A percentile compares a stretch with the other conserved stretches of the same genome.
Conservation (phyloP, 2,329 filamentous ascomycete genomes). For the Drechslerella dactyloides region DNA sequence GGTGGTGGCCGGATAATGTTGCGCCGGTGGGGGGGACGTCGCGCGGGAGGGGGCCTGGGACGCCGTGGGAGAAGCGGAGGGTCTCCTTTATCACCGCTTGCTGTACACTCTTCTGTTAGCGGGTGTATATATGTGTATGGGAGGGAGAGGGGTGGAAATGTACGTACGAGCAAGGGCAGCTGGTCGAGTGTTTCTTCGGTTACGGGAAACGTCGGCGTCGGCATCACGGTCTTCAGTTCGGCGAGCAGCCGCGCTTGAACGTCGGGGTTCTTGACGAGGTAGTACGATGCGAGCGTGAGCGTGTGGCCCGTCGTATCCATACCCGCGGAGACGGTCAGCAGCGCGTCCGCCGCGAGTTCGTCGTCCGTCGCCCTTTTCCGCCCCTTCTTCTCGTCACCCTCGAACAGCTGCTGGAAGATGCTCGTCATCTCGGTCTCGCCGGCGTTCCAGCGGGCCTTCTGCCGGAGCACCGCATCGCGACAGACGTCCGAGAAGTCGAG, state of each 20-base stretch:
- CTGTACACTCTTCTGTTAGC: background rate
- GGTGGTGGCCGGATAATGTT: background rate
- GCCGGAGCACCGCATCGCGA: constrained; percentile 11
- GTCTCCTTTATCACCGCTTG: constrained; percentile 31
- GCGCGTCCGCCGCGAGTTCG: constrained; percentile 26
- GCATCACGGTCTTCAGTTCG: constrained; percentile 40
- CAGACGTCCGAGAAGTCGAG: constrained; percentile 27
- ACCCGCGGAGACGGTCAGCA: constrained; percentile 38
- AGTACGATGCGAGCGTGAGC: constrained; percentile 28
- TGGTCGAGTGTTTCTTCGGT: constrained; percentile 25
- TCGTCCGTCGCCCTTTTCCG: constrained; percentile 27
- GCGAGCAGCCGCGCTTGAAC: constrained; percentile 22
- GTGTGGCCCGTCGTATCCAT: constrained; percentile 50
- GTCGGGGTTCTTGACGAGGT: constrained; percentile 37
- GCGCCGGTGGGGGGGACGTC: constrained; percentile 4
- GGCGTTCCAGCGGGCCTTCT: constrained; percentile 22
- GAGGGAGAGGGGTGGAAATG: background rate
- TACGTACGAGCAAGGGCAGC: constrained; percentile 23
- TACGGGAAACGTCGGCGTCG: constrained; percentile 5
- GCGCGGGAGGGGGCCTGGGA: constrained; percentile 9
- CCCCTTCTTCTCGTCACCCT: constrained; percentile 37
- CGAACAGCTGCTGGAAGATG: constrained; percentile 39
- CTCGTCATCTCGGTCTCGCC: constrained; percentile 37
- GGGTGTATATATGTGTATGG: background rate
- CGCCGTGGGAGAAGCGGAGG: background rate